Conservation (phyloP, 495 filamentous ascomycete genomes). For the Poronia punctata region DNA sequence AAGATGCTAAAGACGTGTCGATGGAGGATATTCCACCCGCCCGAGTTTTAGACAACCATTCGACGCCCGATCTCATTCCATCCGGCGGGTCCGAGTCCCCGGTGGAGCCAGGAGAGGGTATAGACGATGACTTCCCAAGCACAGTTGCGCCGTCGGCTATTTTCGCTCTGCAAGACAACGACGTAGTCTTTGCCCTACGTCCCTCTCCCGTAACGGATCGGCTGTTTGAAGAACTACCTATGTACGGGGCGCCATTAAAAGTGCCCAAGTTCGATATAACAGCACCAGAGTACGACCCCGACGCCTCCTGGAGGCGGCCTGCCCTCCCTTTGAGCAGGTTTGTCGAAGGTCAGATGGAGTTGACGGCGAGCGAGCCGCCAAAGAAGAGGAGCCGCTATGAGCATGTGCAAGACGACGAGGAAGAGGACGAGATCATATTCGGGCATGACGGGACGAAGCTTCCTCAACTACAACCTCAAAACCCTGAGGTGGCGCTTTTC, state of each 20-base stretch:
- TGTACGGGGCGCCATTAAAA: conserved; percentile 61
- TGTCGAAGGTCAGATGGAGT: conserved; percentile 68
- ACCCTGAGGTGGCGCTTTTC: conserved; percentile 78
- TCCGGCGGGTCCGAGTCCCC: conserved; percentile 49
- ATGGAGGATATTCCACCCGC: conserved; percentile 20
- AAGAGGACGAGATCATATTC: conserved; percentile 48
- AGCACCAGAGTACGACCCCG: conserved; percentile 51
- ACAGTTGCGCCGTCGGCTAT: conserved; percentile 63
- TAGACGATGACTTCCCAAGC: conserved; percentile 33
- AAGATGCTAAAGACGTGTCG: conserved; percentile 21
- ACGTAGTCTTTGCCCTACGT: conserved; percentile 71
- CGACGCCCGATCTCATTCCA: conserved; percentile 65
- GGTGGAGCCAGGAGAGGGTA: conserved; percentile 40
- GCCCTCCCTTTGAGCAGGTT: conserved; percentile 84
- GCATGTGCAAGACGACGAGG: conserved; percentile 62
- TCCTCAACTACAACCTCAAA: conserved; percentile 54
- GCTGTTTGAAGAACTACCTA: conserved; percentile 75
- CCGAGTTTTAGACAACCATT: conserved; percentile 33
- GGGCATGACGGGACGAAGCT: conserved; percentile 34
- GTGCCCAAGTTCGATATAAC: conserved; percentile 49
- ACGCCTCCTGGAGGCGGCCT: conserved; percentile 65
- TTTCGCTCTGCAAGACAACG: conserved; percentile 73
- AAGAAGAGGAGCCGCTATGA: conserved; percentile 73
- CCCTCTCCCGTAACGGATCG: conserved; percentile 71
- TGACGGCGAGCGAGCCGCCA: conserved; percentile 57